Evolutionary conservation across 768 basidiomycete genomes (phyloP).

Genomic region (Hortiboletus flavorubellus): DNA sequence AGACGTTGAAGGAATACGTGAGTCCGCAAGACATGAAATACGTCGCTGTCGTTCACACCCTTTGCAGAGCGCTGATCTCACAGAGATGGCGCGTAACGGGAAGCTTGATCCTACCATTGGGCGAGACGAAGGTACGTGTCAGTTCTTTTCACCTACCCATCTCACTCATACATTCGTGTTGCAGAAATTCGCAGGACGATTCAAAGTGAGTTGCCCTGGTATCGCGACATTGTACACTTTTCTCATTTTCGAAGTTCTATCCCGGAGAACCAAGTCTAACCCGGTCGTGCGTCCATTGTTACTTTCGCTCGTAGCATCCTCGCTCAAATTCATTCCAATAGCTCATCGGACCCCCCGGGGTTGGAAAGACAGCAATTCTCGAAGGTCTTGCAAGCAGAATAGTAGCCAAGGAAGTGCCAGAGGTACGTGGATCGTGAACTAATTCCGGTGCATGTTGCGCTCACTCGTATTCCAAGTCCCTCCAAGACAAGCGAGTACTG

Average conservation of each 20-base stretch:
- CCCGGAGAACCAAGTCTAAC: constrained; percentile 87
- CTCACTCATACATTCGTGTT: neutral
- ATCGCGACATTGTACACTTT: neutral
- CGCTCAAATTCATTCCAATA: constrained; percentile 19
- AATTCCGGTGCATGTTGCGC: neutral
- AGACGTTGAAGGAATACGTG: constrained; percentile 79
- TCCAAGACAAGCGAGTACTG: constrained; percentile 84
- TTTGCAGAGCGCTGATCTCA: constrained; percentile 73
- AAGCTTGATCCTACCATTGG: constrained; percentile 92
- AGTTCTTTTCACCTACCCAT: neutral
- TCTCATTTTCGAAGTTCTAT: constrained; percentile 53
- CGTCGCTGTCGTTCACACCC: neutral
- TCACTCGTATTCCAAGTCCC: constrained; percentile 46
- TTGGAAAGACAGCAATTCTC: constrained; percentile 90
- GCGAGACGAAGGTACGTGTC: constrained; percentile 64
- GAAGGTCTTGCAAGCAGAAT: constrained; percentile 89
- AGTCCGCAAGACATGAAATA: constrained; percentile 26
- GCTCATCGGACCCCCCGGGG: constrained; percentile 85
- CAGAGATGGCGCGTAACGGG: constrained; percentile 76
- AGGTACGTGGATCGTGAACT: constrained; percentile 44
- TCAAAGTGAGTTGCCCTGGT: constrained; percentile 57
- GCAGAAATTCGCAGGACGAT: constrained; percentile 85
- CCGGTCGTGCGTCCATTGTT: constrained; percentile 59
- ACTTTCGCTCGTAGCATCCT: neutral
- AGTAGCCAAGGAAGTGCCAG: constrained; percentile 86